These are phyloP conservation scores for Gryganskiella cystojenkinii DNA, from an alignment of 192 early-diverging fungal genomes.

Conservation along the genomic window DNA sequence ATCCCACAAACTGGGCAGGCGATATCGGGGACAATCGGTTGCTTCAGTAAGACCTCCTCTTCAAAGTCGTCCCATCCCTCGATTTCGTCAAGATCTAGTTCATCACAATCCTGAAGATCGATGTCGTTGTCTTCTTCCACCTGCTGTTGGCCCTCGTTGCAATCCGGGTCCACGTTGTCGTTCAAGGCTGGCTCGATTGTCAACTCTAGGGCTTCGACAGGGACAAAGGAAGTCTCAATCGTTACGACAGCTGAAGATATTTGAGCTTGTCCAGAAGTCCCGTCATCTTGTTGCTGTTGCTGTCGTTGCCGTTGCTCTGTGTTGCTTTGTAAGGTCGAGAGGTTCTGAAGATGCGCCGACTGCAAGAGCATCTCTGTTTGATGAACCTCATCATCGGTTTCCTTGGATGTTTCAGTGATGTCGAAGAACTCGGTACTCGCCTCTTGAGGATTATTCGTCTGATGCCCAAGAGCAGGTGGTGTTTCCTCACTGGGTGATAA, in stretches of 20 bases:
- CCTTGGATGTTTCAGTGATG: too few relatives aligned
- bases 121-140: too few relatives aligned
- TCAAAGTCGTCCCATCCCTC: constrained; percentile 30
- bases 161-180: constrained; percentile 9
- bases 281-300: neutral
- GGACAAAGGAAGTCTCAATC: neutral
- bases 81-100: constrained; percentile 29
- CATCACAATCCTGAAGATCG: neutral
- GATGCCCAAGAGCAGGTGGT: too few relatives aligned
- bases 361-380: neutral
- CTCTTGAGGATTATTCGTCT: too few relatives aligned
- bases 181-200: neutral
- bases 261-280: neutral
- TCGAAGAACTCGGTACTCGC: too few relatives aligned
- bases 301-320: neutral
- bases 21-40: constrained; percentile 26
- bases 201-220: neutral
- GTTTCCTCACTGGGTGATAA: too few relatives aligned
- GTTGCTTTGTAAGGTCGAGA: neutral
- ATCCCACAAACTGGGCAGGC: constrained; percentile 31
- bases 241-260: too few relatives aligned
- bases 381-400: neutral
- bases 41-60: neutral
- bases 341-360: neutral
- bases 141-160: constrained; percentile 8